Evolutionary conservation across 2,329 filamentous ascomycete genomes (phyloP), one percentile per base, ranked within the genome.

Genomic region (Aspergillus ustus): DNA sequence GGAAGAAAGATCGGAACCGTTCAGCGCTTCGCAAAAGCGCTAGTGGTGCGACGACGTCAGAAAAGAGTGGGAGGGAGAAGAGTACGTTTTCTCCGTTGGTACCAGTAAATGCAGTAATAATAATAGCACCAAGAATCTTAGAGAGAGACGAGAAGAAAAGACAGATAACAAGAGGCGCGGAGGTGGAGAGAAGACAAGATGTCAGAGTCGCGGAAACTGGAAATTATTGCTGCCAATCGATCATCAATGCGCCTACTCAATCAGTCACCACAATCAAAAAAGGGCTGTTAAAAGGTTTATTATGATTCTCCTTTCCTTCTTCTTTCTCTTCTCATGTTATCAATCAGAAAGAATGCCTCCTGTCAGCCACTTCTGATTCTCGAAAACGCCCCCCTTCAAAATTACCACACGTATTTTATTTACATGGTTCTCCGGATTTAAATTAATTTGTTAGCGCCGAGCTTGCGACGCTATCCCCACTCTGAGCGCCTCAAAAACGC

Each of bases 41-140:
- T 52, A 58, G 40, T 28, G 46, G 34, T 61, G 49, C 60, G 57
- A 63, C 59, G 54, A 56, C 37, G 63, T 57, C 59, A 59, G 49
- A 58, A 57, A 48, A 48, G 34, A 59, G 25, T 64, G 19, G 46
- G 44, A 48, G 37, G 40, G 37, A 29, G 43, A 40, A 31, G 20
- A 48, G 20, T 40, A 15, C 34, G 34, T 9, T 11, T 40, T 40
- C 34, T 40, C 34, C 34, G 34, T 15, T 15, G 34, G 34, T 15
- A 17, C 31, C 31, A 29, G 52, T 51, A 55, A 34, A 37, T 43
- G 28, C 28, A 49, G 43, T 65, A 45, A 66, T 52, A 37, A 40
- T 13, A 40, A 40, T 40, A 40, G 34, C 34, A 15, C 34, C 15
- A 40, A 11, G 15, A 40, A 40, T 46, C 44, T 46, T 11, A 57